Base-by-base conservation (phyloP, 202 grass and related monocot species). In the Cymbopogon flexuosus region DNA sequence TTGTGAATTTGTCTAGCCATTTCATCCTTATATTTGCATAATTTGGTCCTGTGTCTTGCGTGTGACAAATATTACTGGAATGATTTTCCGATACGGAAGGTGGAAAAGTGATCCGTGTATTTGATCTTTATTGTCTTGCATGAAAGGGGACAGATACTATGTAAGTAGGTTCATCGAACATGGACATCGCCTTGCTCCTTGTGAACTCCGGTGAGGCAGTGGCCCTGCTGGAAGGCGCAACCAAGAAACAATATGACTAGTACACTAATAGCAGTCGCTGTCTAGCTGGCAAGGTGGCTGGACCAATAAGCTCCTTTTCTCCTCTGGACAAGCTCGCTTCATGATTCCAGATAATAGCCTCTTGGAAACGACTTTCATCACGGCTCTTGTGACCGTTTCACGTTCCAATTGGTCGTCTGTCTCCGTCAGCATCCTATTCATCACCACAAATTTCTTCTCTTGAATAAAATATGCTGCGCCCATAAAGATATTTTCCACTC, bases 81-180 rank as follows among this genome's bases (percentile, higher is more conserved):
- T 47, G 13, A 47, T 47, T 47, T 15, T 47, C 45, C 30, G 13
- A 47, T 15, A 47, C 45, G 0, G 13, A 3, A 47, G 13, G 45
- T 15, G 45, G 2, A 45, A 13, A 43, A 43, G 11, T 43, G 10
- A 43, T 13, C 11, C 10, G 41, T 46, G 43, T 46, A 46, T 46
- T 46, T 46, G 12, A 46, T 46, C 43, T 46, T 14, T 46, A 46
- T 46, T 46, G 43, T 46, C 43, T 46, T 46, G 12, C 12, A 4
- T 46, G 12, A 33, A 62, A 52, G 11, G 16, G 13, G 18, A 6
- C 49, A 39, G 8, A 40, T 65, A 59, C 63, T 41, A 43, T 21
- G 51, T 19, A 5, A 57, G 58, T 72, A 35, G 73, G 73, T 89
- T 74, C 61, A 88, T 52, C 16, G 75, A 88, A 81, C 78, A 47